Base-by-base conservation (phyloP, 1,139 yeast species). In the Blastobotrys capitulatus region DNA sequence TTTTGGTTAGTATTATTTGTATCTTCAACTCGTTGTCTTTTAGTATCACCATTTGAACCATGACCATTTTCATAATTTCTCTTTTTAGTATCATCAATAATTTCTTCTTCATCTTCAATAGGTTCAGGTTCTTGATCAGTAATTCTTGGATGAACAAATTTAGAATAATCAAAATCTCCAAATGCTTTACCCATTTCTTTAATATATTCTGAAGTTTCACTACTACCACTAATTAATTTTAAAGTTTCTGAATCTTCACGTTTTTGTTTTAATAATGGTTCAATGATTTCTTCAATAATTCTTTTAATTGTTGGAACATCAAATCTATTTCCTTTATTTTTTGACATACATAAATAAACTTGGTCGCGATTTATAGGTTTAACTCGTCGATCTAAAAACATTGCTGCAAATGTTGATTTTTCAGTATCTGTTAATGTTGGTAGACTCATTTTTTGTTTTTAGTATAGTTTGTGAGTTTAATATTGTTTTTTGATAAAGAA, bases 361-460 rank as follows among this genome's bases (percentile, higher is more conserved):
- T 20, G 22, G 13, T 44, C 47, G 9, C 47, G 27, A 31, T 44
- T 44, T 26, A 27, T 26, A 6, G 20, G 13, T 12, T 18, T n/a
- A 4, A 44, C 47, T 8, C 47, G 42, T 8, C 47, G 38, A 20
- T 44, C 47, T 22, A 44, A 15, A 12, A 38, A 20, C 47, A 44
- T 44, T n/a, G 18, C 27, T 8, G 43, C 47, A 19, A 44, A 44
- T 7, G 43, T 44, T 4, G 42, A 42, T 7, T 26, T 16, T 13
- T 38, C 47, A 2, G n/a, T 19, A 12, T 43, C 46, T 8, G 16
- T 4, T 12, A 41, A 37, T 5, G 4, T 7, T 3, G 25, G 22
- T 6, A 16, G 6, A 8, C 27, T 20, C 40, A 37, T 37, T 35
- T 12, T 35, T 6, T 35, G 6, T 5, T 22, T 5, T 22, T 22